These are phyloP conservation scores for Malassezia slooffiae DNA, from an alignment of 1,284 basidiomycete genomes.

Conservation along the genomic window DNA sequence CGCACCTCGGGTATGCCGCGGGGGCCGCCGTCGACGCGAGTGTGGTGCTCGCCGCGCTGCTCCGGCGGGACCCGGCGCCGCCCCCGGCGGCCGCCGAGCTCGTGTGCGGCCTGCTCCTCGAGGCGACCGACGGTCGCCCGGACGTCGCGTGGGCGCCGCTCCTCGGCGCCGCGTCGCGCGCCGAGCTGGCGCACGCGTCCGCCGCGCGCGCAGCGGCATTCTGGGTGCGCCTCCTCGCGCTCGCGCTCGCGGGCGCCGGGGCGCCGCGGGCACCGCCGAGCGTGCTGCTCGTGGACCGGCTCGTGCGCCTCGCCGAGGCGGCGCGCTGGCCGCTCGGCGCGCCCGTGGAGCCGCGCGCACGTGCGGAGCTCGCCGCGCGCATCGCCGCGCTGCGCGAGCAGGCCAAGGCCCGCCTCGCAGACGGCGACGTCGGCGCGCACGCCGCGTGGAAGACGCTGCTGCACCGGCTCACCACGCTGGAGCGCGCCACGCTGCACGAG, in stretches of 20 bases:
- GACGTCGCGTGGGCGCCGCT: no score
- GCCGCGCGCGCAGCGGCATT: neutral
- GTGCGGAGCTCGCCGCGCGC: neutral
- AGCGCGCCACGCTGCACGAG: slow-evolving; percentile 1
- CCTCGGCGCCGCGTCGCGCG: neutral
- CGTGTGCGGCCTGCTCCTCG: neutral
- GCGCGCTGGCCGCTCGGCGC: neutral
- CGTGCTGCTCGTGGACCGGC: neutral
- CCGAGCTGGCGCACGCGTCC: neutral
- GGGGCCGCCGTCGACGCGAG: neutral
- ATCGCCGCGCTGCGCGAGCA: neutral
- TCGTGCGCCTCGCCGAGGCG: neutral
- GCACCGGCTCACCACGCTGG: neutral
- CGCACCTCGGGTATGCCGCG: no score
- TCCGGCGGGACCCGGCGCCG: neutral
- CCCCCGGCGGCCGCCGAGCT: no score
- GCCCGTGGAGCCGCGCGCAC: neutral
- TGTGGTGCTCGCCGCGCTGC: neutral
- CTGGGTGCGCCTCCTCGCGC: neutral
- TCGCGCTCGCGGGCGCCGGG: neutral
- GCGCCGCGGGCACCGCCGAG: neutral
- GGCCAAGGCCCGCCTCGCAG: no score
- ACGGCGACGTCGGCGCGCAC: no score
- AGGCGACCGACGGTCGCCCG: neutral
- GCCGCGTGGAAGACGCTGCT: neutral